Evolutionary conservation across 306 rosid species (phyloP), one percentile per base, ranked within the genome.

Genomic region (Fragaria nilgerrensis): DNA sequence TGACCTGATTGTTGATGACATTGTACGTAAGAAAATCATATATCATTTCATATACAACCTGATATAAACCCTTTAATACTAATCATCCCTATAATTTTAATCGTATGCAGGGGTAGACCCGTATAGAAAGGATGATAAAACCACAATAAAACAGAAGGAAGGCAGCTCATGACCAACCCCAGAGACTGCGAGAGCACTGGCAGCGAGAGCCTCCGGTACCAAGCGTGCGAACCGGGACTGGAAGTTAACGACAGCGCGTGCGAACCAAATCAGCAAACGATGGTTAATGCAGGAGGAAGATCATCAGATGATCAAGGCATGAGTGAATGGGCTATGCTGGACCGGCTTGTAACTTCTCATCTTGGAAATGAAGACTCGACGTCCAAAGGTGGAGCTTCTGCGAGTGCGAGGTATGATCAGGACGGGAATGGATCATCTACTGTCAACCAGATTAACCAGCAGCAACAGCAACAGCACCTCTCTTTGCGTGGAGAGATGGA

Each of bases 401-500:
- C n/a, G 1, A n/a, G 5, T 29, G 68, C 68, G 3, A 85, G 91
- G 75, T 89, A 80, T 78, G 92, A 85, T 37, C 69, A 45, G 62
- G 87, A 85, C 50, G 79, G 77, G 73, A 85, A 85, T 55, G 81
- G 67, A 27, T 61, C 86, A 25, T 80, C 80, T 2, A 76, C 88
- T 10, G 87, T 71, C 7, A 78, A 83, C 44, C 94, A 83, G 49
- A 86, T 92, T 64, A 89, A 89, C 61, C 94, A 61, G 36, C 67
- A 44, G 9, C 48, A 44, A 12, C 61, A 84, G 32, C 93, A 44
- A 44, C 47, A 44, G 47, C 59, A 84, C 25, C 93, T 84, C 49
- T 81, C 97, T 0, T 81, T 94, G 82, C 74, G 97, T 23, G 97
- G 92, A 61, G 98, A 92, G 79, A 92, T 86, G 93, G 92, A 94